phyloP scores from a whole-genome alignment of 345 rosid genomes.

The Pugionium cornutum region DNA sequence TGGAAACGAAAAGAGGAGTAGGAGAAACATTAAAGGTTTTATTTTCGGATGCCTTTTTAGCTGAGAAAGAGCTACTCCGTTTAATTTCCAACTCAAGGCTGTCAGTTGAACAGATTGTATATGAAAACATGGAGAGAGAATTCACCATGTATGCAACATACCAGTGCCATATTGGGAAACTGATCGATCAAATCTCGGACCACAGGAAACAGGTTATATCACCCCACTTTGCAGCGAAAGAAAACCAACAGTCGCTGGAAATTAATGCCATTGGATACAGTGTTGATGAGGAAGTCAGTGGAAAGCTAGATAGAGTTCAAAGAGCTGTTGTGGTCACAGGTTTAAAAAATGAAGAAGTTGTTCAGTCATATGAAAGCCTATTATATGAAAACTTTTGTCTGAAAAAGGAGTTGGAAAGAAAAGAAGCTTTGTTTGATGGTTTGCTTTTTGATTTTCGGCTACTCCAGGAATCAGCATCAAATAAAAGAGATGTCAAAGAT shows the following conservation, averaged over 20 bases:
- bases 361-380: constrained; percentile 38
- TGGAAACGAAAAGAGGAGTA: constrained; percentile 58
- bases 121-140: constrained; percentile 59
- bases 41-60: constrained; percentile 47
- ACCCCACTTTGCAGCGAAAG: constrained; percentile 9
- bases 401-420: constrained; percentile 73
- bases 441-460: constrained; percentile 87
- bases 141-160: constrained; percentile 48
- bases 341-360: constrained; percentile 40
- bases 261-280: constrained; percentile 27
- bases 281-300: constrained; percentile 33
- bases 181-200: constrained; percentile 41
- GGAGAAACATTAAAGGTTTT: constrained; percentile 54
- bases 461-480: constrained; percentile 86
- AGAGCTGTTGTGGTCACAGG: constrained; percentile 34
- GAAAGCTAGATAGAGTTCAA: constrained; percentile 18
- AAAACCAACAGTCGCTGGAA: constrained; percentile 29
- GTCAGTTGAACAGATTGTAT: constrained; percentile 58
- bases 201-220: constrained; percentile 28
- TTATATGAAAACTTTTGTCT: constrained; percentile 55
- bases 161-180: constrained; percentile 53
- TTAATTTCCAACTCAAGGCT: constrained; percentile 49
- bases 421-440: constrained; percentile 72
- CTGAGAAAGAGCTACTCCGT: constrained; percentile 50
- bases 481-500: constrained; percentile 63